These are phyloP conservation scores for Tylopilus intermedius DNA, from an alignment of 768 basidiomycete genomes.

Conservation along the genomic window DNA sequence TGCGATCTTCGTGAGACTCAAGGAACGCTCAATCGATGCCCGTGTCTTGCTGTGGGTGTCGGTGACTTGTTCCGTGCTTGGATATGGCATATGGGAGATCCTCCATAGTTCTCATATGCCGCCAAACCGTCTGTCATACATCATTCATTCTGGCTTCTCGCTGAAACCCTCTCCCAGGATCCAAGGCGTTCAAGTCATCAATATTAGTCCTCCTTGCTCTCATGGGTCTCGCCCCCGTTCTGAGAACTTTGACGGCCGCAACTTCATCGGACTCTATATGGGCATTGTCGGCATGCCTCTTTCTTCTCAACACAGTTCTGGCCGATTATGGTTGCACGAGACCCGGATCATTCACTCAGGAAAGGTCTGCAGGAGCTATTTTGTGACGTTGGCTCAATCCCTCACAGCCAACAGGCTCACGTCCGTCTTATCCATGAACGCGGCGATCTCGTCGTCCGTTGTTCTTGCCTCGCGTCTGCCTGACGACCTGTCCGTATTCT, in stretches of 20 bases:
- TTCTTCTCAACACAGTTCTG: slow-evolving; percentile 74
- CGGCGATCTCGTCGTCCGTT: slow-evolving; percentile 87
- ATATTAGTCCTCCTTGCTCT: slow-evolving; percentile 85
- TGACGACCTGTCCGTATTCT: slow-evolving; percentile 82
- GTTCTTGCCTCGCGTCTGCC: slow-evolving; percentile 87
- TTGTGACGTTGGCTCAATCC: slow-evolving; percentile 16
- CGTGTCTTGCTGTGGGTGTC: slow-evolving; percentile 64
- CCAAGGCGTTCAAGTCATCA: slow-evolving; percentile 73
- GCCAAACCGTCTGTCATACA: slow-evolving; percentile 24
- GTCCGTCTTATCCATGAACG: slow-evolving; percentile 84
- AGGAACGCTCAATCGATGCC: slow-evolving; percentile 61
- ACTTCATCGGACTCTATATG: slow-evolving; percentile 97
- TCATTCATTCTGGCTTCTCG: background rate
- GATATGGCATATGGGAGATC: slow-evolving; percentile 61
- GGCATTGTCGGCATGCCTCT: slow-evolving; percentile 85
- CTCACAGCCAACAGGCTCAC: slow-evolving; percentile 52
- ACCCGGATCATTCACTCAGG: slow-evolving; percentile 43
- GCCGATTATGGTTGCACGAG: slow-evolving; percentile 70
- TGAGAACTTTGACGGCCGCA: slow-evolving; percentile 87
- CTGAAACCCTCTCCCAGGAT: slow-evolving; percentile 39
- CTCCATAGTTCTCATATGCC: slow-evolving; percentile 33
- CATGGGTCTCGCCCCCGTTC: slow-evolving; percentile 84
- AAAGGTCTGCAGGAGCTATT: slow-evolving; percentile 45
- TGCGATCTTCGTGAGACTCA: slow-evolving; percentile 69
- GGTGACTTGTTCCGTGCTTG: slow-evolving; percentile 51